Conservation (phyloP, 768 basidiomycete genomes). For the Sporobolomyces roseus region DNA sequence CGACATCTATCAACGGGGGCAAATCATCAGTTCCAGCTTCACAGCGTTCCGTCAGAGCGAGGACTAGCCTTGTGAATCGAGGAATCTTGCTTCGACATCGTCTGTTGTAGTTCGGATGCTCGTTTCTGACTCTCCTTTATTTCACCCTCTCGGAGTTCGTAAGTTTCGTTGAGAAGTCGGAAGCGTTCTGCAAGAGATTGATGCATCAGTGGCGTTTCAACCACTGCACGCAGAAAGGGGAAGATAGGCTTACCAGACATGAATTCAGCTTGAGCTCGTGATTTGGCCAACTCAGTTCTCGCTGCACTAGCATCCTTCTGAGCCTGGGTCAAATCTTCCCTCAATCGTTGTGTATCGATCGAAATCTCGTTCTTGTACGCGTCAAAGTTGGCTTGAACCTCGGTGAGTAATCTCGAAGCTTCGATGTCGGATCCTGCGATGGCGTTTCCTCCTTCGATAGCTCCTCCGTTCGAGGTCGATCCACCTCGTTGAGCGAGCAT, state of each 20-base stretch:
- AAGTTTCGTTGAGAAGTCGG: conserved; percentile 60
- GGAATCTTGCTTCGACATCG: conserved; percentile 69
- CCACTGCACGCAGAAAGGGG: not conserved
- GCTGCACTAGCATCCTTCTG: conserved; percentile 67
- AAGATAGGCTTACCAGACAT: conserved; percentile 59
- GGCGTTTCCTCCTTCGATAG: not conserved
- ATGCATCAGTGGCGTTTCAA: not conserved
- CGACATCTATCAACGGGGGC: conserved; percentile 21
- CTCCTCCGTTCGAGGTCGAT: conserved; percentile 1
- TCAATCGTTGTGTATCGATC: conserved; percentile 64
- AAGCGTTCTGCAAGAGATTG: conserved; percentile 44
- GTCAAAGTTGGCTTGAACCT: conserved; percentile 75
- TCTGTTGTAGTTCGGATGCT: conserved; percentile 68
- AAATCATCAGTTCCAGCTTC: not conserved
- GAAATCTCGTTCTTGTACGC: conserved; percentile 75
- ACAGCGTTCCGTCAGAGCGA: conserved; percentile 50
- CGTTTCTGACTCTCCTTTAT: conserved; percentile 64
- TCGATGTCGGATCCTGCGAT: conserved; percentile 48
- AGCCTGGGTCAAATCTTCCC: conserved; percentile 64
- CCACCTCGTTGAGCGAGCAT: conserved; percentile 60
- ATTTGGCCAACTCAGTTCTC: conserved; percentile 69
- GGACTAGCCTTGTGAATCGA: conserved; percentile 61
- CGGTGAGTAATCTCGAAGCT: conserved; percentile 61
- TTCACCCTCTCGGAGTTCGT: conserved; percentile 61
- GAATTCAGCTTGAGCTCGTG: conserved; percentile 74